Conservation (phyloP, 345 rosid species). For the Eucalyptus lansdowneana region DNA sequence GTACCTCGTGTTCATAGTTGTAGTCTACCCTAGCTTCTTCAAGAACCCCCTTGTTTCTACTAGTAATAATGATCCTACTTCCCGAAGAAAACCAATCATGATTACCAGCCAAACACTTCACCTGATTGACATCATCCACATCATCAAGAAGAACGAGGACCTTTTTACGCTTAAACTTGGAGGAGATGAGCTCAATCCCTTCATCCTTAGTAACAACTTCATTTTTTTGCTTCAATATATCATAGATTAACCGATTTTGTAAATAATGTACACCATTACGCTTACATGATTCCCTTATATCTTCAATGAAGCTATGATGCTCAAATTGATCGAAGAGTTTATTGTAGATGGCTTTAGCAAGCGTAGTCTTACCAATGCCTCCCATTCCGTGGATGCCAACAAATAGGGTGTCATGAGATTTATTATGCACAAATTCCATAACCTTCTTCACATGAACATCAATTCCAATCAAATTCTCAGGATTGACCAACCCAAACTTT, state of each 20-base stretch:
- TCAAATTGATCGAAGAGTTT: too few relatives aligned
- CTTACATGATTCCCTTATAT: too few relatives aligned
- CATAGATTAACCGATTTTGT: too few relatives aligned
- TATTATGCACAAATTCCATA: not conserved
- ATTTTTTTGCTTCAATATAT: too few relatives aligned
- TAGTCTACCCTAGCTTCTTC: not conserved
- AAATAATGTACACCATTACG: too few relatives aligned
- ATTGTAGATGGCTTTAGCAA: not conserved
- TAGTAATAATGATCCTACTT: not conserved
- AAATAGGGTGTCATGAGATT: not conserved
- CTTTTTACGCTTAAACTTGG: too few relatives aligned
- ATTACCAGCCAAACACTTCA: not conserved
- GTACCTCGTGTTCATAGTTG: accelerated
- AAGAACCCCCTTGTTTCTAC: not conserved
- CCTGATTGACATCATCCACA: not conserved
- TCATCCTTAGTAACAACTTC: too few relatives aligned
- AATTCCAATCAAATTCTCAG: not conserved
- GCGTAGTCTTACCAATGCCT: not conserved
- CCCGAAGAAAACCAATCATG: not conserved
- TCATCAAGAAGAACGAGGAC: too few relatives aligned
- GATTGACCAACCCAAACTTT: not conserved
- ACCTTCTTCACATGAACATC: not conserved
- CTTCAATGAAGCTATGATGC: too few relatives aligned
- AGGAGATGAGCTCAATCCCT: too few relatives aligned
- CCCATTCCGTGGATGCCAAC: not conserved